Conservation (phyloP, 192 early-diverging fungal species). For the Backusella parvicylindrica region DNA sequence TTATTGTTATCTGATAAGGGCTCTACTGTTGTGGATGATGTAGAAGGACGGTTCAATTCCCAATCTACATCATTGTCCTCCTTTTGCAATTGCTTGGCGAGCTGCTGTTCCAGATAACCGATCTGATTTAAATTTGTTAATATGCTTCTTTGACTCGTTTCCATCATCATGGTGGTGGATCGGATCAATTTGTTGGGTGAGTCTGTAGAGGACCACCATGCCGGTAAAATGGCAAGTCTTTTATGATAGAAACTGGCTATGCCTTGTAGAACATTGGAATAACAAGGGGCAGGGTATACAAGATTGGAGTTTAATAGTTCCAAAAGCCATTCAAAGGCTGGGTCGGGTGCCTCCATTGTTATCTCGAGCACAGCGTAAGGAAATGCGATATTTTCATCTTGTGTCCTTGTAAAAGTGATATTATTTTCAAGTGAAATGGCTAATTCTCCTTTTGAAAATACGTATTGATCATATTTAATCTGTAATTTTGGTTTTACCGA, state of each 20-base stretch:
- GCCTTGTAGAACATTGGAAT: conserved; percentile 41
- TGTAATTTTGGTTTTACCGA: conserved; percentile 62
- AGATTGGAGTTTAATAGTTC: conserved; percentile 52
- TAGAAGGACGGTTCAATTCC: conserved; percentile 2
- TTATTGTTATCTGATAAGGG: neutral
- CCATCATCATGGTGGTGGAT: conserved; percentile 56
- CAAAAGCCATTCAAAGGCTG: conserved; percentile 75
- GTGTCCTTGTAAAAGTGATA: conserved; percentile 91
- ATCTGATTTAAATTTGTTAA: conserved; percentile 41
- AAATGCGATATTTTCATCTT: conserved; percentile 83
- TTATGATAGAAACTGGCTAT: conserved; percentile 36
- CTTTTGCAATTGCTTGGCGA: conserved; percentile 31
- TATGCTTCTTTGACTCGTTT: conserved; percentile 45
- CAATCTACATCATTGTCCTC: conserved; percentile 28
- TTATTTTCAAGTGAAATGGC: conserved; percentile 93
- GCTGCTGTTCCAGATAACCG: conserved; percentile 30
- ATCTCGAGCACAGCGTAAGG: conserved; percentile 87
- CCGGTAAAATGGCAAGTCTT: conserved; percentile 39
- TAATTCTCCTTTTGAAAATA: conserved; percentile 90
- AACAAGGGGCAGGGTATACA: conserved; percentile 44
- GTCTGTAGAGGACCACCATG: conserved; percentile 27
- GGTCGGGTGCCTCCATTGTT: conserved; percentile 69
- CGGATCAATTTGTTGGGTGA: neutral
- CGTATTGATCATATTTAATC: conserved; percentile 94
- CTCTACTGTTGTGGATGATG: conserved; percentile 4